Evolutionary conservation across 2,329 filamentous ascomycete genomes (phyloP), one percentile per base, ranked within the genome.

Genomic region (Penicillium concentricum): DNA sequence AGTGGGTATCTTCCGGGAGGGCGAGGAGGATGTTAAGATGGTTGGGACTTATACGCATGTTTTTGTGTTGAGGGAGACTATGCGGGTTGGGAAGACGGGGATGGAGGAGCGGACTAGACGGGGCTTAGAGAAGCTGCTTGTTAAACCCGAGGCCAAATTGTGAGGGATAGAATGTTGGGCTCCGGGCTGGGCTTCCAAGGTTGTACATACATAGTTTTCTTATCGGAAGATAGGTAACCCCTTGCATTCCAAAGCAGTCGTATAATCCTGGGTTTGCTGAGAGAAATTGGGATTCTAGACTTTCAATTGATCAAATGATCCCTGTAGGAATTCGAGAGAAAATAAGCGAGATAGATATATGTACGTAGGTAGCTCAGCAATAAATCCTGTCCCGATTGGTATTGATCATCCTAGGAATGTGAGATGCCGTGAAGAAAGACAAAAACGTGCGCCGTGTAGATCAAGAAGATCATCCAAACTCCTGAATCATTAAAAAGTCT

Each of bases 41-140:
- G 91, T 96, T 0, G 92, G 92, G 1, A 88, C 89, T 65, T 92
- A 94, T 69, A 83, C 91, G 15, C 92, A 96, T 71, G 91, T 96
- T 12, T 96, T 93, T 76, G 89, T 95, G n/a, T 85, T 92, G 57
- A 82, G 90, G 50, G 81, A 82, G 37, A 88, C 84, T 16, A 85
- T 87, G 62, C 83, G 86, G 58, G 90, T 91, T n/a, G 82, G 80
- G 24, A 74, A 78, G 24, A 90, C 87, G 28, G 81, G 74, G 16
- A 77, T 78, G 74, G 70, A 73, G 57, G 63, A 56, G 46, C 59
- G 57, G 43, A 69, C 77, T 49, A 62, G 84, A 26, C 69, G 70
- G 35, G 87, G 86, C 1, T 74, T 91, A 54, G 78, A 84, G 71
- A 82, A 78, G 61, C 75, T 90, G 65, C 63, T 81, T 35, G 74